phyloP scores from a whole-genome alignment of 2,329 filamentous ascomycete species.

The Purpureocillium lavendulum region DNA sequence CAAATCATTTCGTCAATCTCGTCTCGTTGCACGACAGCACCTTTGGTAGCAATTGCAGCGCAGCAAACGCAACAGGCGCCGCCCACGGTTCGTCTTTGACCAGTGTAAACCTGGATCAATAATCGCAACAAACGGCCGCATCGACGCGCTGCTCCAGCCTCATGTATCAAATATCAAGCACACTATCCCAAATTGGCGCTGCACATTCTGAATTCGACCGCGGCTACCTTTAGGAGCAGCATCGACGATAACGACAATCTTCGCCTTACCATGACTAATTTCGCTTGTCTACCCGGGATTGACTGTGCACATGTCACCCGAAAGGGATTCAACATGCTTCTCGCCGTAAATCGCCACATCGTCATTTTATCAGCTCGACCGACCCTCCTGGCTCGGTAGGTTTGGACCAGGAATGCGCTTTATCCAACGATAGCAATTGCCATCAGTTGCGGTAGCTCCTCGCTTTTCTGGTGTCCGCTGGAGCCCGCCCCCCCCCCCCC shows the following conservation, averaged over 20 bases:
- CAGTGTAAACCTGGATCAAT: constrained; percentile 24
- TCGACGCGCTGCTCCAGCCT: constrained; percentile 18
- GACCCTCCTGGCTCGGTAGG: too few relatives aligned
- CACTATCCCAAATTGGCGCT: constrained; percentile 15
- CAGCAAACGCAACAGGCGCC: constrained; percentile 23
- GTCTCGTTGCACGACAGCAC: constrained; percentile 27
- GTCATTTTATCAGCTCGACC: too few relatives aligned
- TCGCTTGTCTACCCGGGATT: neutral
- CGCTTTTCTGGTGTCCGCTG: too few relatives aligned
- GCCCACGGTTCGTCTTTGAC: constrained; percentile 21
- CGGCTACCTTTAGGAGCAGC: constrained; percentile 14
- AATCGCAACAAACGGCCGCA: constrained; percentile 22
- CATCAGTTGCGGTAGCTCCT: too few relatives aligned
- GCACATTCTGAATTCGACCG: constrained; percentile 16
- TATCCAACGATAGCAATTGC: too few relatives aligned
- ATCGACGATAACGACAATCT: constrained; percentile 4
- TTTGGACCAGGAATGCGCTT: too few relatives aligned
- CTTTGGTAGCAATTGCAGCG: constrained; percentile 28
- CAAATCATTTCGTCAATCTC: constrained; percentile 29
- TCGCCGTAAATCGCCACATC: too few relatives aligned
- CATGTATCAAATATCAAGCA: constrained; percentile 17
- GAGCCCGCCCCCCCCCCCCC: too few relatives aligned
- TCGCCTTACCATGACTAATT: constrained; percentile 3
- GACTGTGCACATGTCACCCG: too few relatives aligned
- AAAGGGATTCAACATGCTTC: too few relatives aligned